phyloP scores from a whole-genome alignment of 805 yeast species.

The Ogataea glucozyma region DNA sequence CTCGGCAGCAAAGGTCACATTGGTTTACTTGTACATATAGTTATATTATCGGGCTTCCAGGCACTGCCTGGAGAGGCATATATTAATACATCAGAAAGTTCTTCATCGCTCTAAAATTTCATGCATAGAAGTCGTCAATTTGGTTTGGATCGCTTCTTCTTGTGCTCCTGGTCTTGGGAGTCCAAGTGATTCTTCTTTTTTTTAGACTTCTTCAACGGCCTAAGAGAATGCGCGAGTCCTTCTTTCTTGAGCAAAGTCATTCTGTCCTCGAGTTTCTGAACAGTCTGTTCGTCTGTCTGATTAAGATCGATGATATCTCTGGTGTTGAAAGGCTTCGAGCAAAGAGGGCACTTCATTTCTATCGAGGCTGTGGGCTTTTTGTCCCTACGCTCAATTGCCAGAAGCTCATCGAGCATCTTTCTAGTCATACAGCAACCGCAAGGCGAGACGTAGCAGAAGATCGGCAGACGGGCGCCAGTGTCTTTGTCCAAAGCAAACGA shows the following conservation, averaged over 20 bases:
- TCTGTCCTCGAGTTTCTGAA: constrained; percentile 17
- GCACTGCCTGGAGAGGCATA: constrained; percentile 1
- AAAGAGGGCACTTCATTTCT: constrained; percentile 41
- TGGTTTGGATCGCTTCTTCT: constrained; percentile 3
- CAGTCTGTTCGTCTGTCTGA: constrained; percentile 12
- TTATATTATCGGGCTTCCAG: neutral
- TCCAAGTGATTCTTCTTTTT: constrained; percentile 9
- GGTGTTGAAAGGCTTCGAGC: constrained; percentile 30
- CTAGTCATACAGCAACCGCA: constrained; percentile 46
- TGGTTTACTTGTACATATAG: constrained; percentile 4
- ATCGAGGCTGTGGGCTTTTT: neutral
- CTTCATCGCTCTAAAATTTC: constrained; percentile 2
- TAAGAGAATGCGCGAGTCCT: constrained; percentile 41
- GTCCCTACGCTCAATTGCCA: constrained; percentile 9
- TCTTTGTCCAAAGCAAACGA: constrained; percentile 38
- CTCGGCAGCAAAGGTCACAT: too few relatives aligned
- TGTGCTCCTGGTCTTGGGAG: constrained; percentile 6
- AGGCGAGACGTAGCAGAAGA: constrained; percentile 45
- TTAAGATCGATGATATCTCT: constrained; percentile 38
- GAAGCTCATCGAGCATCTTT: constrained; percentile 32
- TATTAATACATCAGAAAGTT: constrained; percentile 2
- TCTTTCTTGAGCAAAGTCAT: constrained; percentile 18
- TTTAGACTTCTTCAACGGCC: constrained; percentile 26
- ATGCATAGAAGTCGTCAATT: neutral
- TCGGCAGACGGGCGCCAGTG: constrained; percentile 13